phyloP scores from a whole-genome alignment of 352 stramenopile genomes.

The Globisporangium cylindrosporum region DNA sequence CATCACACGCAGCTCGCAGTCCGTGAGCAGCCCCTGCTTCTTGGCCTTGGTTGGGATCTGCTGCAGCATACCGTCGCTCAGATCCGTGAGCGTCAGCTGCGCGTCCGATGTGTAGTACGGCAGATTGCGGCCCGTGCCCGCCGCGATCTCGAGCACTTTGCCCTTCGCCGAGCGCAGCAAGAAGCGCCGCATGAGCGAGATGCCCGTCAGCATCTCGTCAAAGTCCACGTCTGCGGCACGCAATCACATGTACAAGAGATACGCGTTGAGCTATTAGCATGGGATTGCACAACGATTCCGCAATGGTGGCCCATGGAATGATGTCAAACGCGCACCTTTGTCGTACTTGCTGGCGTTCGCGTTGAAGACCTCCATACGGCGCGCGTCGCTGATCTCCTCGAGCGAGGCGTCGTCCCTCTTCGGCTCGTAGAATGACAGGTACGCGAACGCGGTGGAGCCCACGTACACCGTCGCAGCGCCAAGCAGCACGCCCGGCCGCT shows the following conservation, averaged over 20 bases:
- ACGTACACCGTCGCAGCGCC: constrained; percentile 57
- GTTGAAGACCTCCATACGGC: constrained; percentile 66
- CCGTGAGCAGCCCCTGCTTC: constrained; percentile 10
- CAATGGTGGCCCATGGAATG: not conserved
- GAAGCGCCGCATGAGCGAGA: constrained; percentile 76
- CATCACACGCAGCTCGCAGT: constrained; percentile 57
- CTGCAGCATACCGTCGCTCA: constrained; percentile 71
- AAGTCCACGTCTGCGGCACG: constrained; percentile 52
- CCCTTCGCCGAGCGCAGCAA: constrained; percentile 74
- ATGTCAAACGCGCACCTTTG: constrained; percentile 27
- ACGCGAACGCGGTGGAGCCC: constrained; percentile 49
- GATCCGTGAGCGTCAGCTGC: constrained; percentile 65
- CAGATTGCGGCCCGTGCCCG: constrained; percentile 94
- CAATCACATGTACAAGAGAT: not conserved
- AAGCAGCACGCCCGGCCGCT: constrained; percentile 52
- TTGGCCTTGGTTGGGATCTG: constrained; percentile 36
- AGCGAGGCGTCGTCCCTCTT: constrained; percentile 22
- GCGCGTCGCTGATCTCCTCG: constrained; percentile 42
- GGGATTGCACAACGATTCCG: not conserved
- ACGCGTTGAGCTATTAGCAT: not conserved
- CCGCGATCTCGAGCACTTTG: constrained; percentile 91
- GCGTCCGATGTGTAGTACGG: constrained; percentile 70
- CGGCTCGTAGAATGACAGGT: constrained; percentile 75
- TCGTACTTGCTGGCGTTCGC: constrained; percentile 72
- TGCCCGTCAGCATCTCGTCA: constrained; percentile 78